A percentile compares a stretch with the other conserved stretches of the same genome.
phyloP scores from a whole-genome alignment of 768 basidiomycete genomes.

The Udeniomyces megalosporus region DNA sequence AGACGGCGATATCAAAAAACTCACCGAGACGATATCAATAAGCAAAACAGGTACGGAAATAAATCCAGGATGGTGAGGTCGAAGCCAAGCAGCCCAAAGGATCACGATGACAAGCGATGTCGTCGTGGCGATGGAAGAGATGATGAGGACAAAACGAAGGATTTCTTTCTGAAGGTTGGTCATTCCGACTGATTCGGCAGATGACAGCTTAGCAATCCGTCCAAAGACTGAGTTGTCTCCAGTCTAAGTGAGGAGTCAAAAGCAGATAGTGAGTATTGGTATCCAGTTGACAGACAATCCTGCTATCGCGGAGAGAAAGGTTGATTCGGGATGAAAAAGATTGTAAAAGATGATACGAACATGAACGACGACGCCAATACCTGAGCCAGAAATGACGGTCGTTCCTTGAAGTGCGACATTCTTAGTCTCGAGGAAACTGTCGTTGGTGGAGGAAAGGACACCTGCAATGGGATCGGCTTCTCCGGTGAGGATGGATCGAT shows the following conservation, averaged over 20 bases:
- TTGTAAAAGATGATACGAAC: no score
- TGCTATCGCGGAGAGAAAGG: no score
- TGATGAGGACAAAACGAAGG: constrained; percentile 40
- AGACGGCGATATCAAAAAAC: no score
- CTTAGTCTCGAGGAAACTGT: constrained; percentile 38
- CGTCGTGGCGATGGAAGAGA: constrained; percentile 35
- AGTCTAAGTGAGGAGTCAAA: no score
- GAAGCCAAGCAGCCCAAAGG: constrained; percentile 34
- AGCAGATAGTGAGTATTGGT: no score
- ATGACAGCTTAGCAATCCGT: constrained; percentile 42
- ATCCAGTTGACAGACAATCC: no score
- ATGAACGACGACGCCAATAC: constrained; percentile 8
- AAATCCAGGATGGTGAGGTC: constrained; percentile 22
- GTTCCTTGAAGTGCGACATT: constrained; percentile 43
- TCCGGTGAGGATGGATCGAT: constrained; percentile 48
- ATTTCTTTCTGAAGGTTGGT: constrained; percentile 45
- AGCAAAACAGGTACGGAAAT: constrained; percentile 40
- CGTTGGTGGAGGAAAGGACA: constrained; percentile 34
- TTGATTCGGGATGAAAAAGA: no score
- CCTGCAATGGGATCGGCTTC: constrained; percentile 30
- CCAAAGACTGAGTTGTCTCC: constrained; percentile 26
- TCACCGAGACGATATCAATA: constrained; percentile 43
- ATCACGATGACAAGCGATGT: constrained; percentile 40
- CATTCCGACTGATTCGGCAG: constrained; percentile 30
- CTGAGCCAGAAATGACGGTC: constrained; percentile 17